Evolutionary conservation across 345 rosid species (phyloP).

Genomic region (Eucalyptus sp.): DNA sequence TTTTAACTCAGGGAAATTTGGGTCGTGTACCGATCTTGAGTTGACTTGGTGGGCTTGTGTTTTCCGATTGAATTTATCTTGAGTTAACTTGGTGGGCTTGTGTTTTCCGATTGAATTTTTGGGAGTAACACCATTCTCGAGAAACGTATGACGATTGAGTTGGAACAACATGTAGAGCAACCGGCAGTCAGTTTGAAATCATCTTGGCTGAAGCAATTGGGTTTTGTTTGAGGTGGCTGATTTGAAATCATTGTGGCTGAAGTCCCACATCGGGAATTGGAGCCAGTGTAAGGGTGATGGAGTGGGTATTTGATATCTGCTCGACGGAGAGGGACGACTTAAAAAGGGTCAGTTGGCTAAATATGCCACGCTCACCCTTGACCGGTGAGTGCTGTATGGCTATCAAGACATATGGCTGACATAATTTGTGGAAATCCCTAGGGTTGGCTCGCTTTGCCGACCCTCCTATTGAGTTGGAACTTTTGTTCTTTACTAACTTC

Average conservation of each 20-base stretch:
- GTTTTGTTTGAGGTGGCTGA: no score
- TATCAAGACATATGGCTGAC: neutral
- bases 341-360: neutral
- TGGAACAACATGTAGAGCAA: no score
- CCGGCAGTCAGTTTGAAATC: no score
- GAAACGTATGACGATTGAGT: no score
- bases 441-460: neutral
- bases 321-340: fast-evolving
- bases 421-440: neutral
- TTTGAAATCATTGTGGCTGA: neutral
- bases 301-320: neutral
- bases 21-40: no score
- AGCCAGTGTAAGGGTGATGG: neutral
- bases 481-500: neutral
- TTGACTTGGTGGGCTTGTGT: no score
- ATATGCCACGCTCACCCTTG: neutral
- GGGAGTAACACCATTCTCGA: fast-evolving
- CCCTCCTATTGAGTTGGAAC: neutral
- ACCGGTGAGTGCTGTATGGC: neutral
- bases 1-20: fast-evolving
- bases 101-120: no score
- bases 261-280: neutral
- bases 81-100: no score
- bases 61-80: no score
- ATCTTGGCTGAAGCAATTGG: no score